Percentiles rank a stretch among this genome's conserved stretches.
These are phyloP conservation scores for Simmondsia chinensis DNA, from an alignment of 148 eudicot species.

Conservation along the genomic window DNA sequence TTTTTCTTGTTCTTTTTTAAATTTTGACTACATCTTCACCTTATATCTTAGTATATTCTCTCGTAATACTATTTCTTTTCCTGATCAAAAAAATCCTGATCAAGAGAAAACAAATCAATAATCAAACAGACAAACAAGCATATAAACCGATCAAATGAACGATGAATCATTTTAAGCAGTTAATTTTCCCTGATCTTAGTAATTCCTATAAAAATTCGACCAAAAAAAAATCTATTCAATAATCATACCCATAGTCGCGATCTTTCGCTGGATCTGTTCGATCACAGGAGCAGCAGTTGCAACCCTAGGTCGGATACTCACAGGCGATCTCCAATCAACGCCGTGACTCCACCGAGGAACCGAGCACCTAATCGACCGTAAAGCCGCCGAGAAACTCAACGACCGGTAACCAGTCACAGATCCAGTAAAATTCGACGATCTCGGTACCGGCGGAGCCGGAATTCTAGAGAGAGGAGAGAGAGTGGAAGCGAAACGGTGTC, in stretches of 20 bases:
- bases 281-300: conserved; percentile 37
- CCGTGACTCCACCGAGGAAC: conserved; percentile 54
- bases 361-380: conserved; percentile 31
- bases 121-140: no score
- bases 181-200: no score
- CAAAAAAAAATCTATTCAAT: neutral
- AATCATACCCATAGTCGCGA: conserved; percentile 73
- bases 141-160: no score
- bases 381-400: conserved; percentile 20
- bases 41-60: no score
- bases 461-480: conserved; percentile 8
- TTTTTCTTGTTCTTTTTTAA: no score
- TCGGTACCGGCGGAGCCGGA: conserved; percentile 4
- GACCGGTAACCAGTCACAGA: conserved; percentile 22
- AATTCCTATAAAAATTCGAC: no score
- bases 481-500: conserved; percentile 30
- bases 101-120: no score
- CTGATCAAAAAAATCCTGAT: no score
- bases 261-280: conserved; percentile 49
- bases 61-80: no score
- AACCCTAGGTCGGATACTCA: conserved; percentile 48
- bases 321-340: conserved; percentile 48
- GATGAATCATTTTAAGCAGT: no score
- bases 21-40: no score
- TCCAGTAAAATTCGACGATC: neutral